phyloP scores from a whole-genome alignment of 805 yeast species.

The Debaryomyces castellii region DNA sequence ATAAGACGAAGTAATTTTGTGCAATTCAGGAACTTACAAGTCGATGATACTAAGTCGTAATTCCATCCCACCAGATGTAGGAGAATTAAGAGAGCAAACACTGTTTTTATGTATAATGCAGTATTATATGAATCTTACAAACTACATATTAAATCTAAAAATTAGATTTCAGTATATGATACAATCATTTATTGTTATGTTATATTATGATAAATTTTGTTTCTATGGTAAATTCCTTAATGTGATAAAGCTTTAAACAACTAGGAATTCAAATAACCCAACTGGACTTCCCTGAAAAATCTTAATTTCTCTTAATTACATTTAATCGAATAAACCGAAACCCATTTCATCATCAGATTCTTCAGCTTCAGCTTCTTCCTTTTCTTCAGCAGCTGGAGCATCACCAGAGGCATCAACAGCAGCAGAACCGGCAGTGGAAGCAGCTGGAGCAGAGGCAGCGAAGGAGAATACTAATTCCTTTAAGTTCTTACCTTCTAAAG shows the following conservation, averaged over 20 bases:
- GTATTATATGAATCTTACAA: neutral
- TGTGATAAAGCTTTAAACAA: neutral
- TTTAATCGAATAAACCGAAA: constrained; percentile 96
- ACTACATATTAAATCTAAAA: neutral
- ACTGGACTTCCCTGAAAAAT: neutral
- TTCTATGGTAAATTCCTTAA: neutral
- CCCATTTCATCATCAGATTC: constrained; percentile 79
- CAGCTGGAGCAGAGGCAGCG: constrained; percentile 49
- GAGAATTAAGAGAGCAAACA: too few species aligned
- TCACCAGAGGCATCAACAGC: constrained; percentile 46
- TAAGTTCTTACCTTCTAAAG: constrained; percentile 79
- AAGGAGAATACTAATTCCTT: constrained; percentile 66
- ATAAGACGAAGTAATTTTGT: too few species aligned
- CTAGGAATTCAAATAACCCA: neutral
- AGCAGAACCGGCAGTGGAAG: constrained; percentile 32
- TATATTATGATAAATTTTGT: neutral
- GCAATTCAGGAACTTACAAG: too few species aligned
- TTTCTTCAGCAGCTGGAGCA: constrained; percentile 70
- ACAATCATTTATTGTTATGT: neutral
- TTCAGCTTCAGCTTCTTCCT: constrained; percentile 63
- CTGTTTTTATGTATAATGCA: too few species aligned
- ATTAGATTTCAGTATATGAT: neutral
- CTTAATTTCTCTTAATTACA: neutral
- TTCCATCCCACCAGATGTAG: too few species aligned
- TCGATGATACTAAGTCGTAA: too few species aligned